Evolutionary conservation across 306 rosid genomes (phyloP).

Genomic region (Lathyrus sativus): DNA sequence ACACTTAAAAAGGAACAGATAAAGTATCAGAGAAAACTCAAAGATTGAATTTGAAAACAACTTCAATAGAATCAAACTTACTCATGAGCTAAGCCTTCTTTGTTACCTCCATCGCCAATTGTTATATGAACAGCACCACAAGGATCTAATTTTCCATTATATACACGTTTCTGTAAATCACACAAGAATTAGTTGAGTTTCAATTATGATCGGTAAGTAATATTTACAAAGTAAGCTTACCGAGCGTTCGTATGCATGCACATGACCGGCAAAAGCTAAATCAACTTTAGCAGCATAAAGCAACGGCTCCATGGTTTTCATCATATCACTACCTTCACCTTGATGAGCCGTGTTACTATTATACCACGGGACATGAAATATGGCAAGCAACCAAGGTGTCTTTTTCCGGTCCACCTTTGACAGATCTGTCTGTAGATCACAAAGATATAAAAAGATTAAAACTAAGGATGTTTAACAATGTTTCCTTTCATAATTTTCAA

Average conservation of each 20-base stretch:
- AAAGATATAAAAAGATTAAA: constrained; percentile 2
- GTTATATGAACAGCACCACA: constrained; percentile 91
- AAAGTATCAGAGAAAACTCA: neutral
- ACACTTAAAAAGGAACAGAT: neutral
- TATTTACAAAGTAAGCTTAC: constrained; percentile 41
- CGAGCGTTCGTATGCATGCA: constrained; percentile 92
- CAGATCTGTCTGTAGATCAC: constrained; percentile 59
- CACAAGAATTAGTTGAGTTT: constrained; percentile 13
- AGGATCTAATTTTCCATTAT: constrained; percentile 61
- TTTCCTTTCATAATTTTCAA: neutral
- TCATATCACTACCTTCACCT: constrained; percentile 82
- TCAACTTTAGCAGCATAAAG: constrained; percentile 79
- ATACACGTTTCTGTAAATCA: constrained; percentile 65
- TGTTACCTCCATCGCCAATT: constrained; percentile 93
- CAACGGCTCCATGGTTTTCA: constrained; percentile 80
- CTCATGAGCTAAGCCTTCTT: constrained; percentile 83
- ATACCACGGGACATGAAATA: constrained; percentile 93
- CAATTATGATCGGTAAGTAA: neutral
- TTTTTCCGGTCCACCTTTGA: constrained; percentile 71
- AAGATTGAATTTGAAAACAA: neutral
- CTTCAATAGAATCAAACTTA: constrained; percentile 38
- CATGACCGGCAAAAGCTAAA: constrained; percentile 78
- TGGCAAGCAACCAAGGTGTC: constrained; percentile 84
- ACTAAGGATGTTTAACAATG: too few relatives aligned
- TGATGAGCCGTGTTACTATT: constrained; percentile 86